Evolutionary conservation across 495 filamentous ascomycete species (phyloP), one percentile per base, ranked within the genome.

Genomic region (Amphirosellinia nigrospora): DNA sequence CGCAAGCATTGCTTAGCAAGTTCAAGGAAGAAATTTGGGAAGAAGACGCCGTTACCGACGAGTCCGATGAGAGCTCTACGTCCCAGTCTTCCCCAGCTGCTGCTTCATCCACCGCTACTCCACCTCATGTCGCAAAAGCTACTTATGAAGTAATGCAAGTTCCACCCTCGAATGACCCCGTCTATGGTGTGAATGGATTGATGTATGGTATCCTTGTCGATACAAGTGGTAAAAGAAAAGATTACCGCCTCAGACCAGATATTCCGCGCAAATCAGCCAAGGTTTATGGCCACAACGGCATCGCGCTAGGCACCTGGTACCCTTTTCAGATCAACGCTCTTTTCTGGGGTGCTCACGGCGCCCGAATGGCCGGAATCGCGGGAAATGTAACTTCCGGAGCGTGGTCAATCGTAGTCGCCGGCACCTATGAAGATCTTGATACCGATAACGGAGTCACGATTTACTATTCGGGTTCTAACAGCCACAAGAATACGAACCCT

Each of bases 271-370:
- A 67, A 43, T 66, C 73, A 41, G 68, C 79, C 1, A 79, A 80
- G 7, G 77, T 83, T 0, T 82, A 81, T 60, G 87, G 87, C 0
- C 72, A 83, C 46, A 88, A 88, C 63, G 73, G 74, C 5, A 71
- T 86, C 11, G 15, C 5, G 0, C 72, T 86, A 0, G 86, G 87
- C 15, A 72, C 75, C 43, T 89, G 87, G 86, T 89, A 79, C 75
- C 84, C 86, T 0, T 72, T 78, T 7, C 83, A 84, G n/a, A 73
- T 79, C 5, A 80, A 78, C 4, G 85, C 87, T 0, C 74, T 85
- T 11, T 79, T 79, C 32, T 82, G 83, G 45, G 87, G 87, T 13
- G 86, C 83, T 0, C 87, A 89, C 23, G 86, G 85, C 1, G 68
- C 75, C 6, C 65, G 71, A 0, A 76, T 81, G 66, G 78, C 71